Evolutionary conservation across 73 alveolate species (phyloP).

Genomic region (Vitrella brassicaformis): DNA sequence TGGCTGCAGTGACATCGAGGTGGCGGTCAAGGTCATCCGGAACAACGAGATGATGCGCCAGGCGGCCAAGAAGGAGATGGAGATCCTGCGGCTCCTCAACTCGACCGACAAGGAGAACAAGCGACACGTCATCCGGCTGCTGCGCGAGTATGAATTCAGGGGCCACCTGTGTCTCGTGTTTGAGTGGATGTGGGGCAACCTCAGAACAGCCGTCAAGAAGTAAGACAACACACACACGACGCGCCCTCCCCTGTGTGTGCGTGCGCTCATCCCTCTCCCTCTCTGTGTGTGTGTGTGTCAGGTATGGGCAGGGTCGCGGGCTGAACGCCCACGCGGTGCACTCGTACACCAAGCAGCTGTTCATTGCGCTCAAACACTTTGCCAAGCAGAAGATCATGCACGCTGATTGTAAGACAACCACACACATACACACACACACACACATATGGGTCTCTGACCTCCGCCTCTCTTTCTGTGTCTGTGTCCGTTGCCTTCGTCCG

Average conservation of each 20-base stretch:
- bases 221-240: not conserved
- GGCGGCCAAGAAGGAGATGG: not conserved
- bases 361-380: constrained; percentile 36
- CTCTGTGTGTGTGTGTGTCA: not conserved
- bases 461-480: too few species aligned
- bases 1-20: too few species aligned
- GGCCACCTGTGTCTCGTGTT: not conserved
- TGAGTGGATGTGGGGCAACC: not conserved
- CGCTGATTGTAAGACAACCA: too few species aligned
- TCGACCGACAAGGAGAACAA: not conserved
- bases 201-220: not conserved
- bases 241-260: not conserved
- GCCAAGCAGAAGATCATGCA: constrained; percentile 36
- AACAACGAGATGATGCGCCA: not conserved
- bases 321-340: too few species aligned
- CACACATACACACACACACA: too few species aligned
- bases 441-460: too few species aligned
- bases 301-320: not conserved
- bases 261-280: not conserved
- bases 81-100: not conserved
- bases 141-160: not conserved
- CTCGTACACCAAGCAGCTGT: constrained; percentile 45
- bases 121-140: not conserved
- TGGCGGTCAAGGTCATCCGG: not conserved
- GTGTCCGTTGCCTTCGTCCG: too few species aligned